A percentile compares a stretch with the other conserved stretches of the same genome.
phyloP scores from a whole-genome alignment of 805 yeast species.

The Saccharomycodes ludwigii region DNA sequence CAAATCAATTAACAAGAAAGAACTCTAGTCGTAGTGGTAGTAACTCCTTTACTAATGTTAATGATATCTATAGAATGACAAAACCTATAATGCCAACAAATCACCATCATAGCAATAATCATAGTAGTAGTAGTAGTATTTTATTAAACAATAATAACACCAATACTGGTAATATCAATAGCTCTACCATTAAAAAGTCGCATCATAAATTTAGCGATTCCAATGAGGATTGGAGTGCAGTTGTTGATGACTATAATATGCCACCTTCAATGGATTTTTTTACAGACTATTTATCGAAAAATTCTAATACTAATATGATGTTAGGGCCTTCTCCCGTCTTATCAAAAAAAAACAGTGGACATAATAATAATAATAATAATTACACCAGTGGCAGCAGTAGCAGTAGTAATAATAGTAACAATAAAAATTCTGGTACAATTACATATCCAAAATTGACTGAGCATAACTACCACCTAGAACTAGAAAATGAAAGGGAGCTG shows the following conservation, averaged over 20 bases:
- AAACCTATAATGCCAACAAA: too few relatives aligned
- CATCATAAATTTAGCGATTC: constrained; percentile 56
- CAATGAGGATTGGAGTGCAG: constrained; percentile 92
- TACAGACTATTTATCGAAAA: constrained; percentile 2
- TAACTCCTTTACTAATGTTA: too few relatives aligned
- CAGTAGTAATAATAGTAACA: constrained; percentile 1
- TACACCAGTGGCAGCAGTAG: background rate
- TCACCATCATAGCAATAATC: too few relatives aligned
- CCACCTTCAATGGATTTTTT: constrained; percentile 22
- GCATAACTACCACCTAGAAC: constrained; percentile 13
- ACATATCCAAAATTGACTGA: too few relatives aligned
- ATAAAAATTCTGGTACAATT: too few relatives aligned
- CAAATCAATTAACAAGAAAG: too few relatives aligned
- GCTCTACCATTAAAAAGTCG: too few relatives aligned
- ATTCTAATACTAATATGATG: background rate
- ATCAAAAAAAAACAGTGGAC: background rate
- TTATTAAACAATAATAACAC: too few relatives aligned
- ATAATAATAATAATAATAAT: constrained; percentile 1
- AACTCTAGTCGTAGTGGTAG: too few relatives aligned
- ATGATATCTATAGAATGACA: too few relatives aligned
- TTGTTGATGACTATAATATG: constrained; percentile 33
- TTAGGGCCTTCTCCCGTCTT: background rate
- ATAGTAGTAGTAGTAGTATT: too few relatives aligned
- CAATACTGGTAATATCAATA: too few relatives aligned
- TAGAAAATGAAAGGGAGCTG: constrained; percentile 19